These are phyloP conservation scores for Astragalus membranaceus DNA, from an alignment of 306 rosid species.

Conservation along the genomic window DNA sequence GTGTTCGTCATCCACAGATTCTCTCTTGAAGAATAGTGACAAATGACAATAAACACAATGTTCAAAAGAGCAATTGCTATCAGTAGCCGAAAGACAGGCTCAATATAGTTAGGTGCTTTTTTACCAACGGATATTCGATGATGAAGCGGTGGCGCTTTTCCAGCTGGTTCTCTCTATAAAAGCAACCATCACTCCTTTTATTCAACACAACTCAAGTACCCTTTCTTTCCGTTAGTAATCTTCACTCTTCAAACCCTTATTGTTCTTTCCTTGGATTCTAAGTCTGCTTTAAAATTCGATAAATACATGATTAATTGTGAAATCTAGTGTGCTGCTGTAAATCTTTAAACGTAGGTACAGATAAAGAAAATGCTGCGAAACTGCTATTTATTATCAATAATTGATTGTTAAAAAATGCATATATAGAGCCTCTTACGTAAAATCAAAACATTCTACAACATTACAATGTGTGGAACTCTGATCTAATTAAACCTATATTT, in stretches of 20 bases:
- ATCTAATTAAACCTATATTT: constrained; percentile 38
- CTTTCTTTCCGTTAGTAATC: neutral
- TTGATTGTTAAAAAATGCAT: constrained; percentile 36
- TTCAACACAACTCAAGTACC: neutral
- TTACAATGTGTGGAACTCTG: constrained; percentile 45
- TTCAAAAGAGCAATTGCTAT: neutral
- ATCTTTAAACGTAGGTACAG: neutral
- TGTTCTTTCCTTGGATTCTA: neutral
- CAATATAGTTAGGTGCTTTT: neutral
- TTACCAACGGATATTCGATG: neutral
- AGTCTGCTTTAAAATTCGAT: neutral
- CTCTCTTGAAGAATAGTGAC: neutral
- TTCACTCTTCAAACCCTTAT: neutral
- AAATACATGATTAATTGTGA: neutral
- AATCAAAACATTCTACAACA: constrained; percentile 39
- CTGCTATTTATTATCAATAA: constrained; percentile 41
- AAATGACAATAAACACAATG: neutral
- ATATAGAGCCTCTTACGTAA: constrained; percentile 36
- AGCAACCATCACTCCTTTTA: neutral
- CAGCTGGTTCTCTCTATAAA: neutral
- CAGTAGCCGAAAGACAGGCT: neutral
- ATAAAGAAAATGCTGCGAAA: constrained; percentile 28
- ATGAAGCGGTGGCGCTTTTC: neutral
- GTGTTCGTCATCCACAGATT: neutral
- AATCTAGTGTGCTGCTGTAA: neutral